Evolutionary conservation across 768 basidiomycete genomes (phyloP), one percentile per base, ranked within the genome.

Genomic region (Cytidiella melzeri): DNA sequence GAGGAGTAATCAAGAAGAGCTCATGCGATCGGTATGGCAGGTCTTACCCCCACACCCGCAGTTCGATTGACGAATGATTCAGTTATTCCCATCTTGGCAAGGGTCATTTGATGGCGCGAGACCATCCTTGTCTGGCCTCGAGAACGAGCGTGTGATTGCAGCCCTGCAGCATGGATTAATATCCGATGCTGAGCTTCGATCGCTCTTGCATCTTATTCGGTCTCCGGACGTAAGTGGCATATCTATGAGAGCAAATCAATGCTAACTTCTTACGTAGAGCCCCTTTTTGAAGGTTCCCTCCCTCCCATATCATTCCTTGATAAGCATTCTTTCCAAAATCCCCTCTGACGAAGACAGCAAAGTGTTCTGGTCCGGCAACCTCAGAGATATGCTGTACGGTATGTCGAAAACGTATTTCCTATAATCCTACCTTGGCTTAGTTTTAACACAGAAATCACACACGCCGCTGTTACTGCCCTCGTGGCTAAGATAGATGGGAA

Each of bases 261-360:
- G n/a, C 25, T 37, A 41, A 19, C n/a, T 18, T 5, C 19, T 42
- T 41, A 50, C 45, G 1, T 56, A 91, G 87, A 83, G 87, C 15
- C 90, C 89, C 62, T 92, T 92, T 71, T 70, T 92, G 57, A 92
- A 92, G 69, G 86, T 86, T 23, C 83, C 88, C 2, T 83, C 79
- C 2, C 73, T 92, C 39, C 90, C 90, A 0, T 91, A 87, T 71
- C 79, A 90, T 62, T 80, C 76, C n/a, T 73, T 92, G 40, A 73
- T 82, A 52, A 84, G 84, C 52, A 73, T 89, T 46, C 61, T 92
- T 52, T 77, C 75, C 56, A 92, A 90, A 66, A 88, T 91, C 67
- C 90, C 89, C 1, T 68, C 74, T 21, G 87, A 90, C 55, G 70
- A 78, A 20, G 87, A 90, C 54, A 85, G 85, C 52, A 74, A 82